These are phyloP conservation scores for Arthrobotrys conoides DNA, from an alignment of 2,329 filamentous ascomycete species.

Conservation along the genomic window DNA sequence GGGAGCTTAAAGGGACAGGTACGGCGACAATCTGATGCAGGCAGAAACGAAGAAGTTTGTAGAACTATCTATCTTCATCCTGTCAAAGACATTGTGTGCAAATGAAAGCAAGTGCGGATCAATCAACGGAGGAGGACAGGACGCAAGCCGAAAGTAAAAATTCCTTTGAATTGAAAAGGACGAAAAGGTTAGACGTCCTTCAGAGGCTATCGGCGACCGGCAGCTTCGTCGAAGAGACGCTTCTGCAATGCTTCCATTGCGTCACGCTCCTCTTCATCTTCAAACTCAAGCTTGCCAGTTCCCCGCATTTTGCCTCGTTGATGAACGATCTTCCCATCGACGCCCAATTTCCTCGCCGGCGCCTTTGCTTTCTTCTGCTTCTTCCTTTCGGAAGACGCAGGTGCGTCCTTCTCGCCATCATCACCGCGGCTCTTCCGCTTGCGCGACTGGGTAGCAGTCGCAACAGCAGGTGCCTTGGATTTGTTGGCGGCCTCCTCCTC, in stretches of 20 bases:
- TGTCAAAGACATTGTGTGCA: constrained; percentile 3
- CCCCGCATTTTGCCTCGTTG: constrained; percentile 27
- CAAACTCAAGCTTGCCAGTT: constrained; percentile 2
- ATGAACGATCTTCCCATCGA: constrained; percentile 50
- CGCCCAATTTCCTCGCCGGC: neutral
- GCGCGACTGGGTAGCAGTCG: neutral
- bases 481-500: constrained; percentile 1
- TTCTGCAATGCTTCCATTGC: neutral
- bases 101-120: neutral
- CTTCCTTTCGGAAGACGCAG: constrained; percentile 5
- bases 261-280: neutral
- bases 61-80: neutral
- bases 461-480: constrained; percentile 9
- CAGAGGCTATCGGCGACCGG: constrained; percentile 1
- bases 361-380: constrained; percentile 25
- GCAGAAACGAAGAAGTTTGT: neutral
- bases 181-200: neutral
- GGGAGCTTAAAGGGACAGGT: neutral
- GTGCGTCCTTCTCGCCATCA: constrained; percentile 15
- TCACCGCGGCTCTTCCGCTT: constrained; percentile 2
- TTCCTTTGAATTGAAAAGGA: neutral
- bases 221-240: constrained; percentile 9
- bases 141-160: constrained; percentile 4
- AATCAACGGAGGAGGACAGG: neutral
- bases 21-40: neutral